Conservation (phyloP, 495 filamentous ascomycete species). For the Annulohypoxylon maeteangense region DNA sequence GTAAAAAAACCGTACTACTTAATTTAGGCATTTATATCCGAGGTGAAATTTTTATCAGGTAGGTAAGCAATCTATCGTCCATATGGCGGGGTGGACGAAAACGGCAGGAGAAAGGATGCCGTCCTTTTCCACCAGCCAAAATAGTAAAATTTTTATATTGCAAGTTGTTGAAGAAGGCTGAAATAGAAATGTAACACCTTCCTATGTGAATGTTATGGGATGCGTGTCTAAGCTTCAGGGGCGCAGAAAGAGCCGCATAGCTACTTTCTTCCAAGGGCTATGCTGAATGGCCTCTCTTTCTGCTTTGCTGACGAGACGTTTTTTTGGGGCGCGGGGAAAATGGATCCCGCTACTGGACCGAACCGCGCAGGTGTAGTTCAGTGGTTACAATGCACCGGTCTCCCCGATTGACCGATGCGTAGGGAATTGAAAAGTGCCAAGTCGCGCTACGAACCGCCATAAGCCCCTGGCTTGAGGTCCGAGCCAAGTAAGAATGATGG, state of each 20-base stretch:
- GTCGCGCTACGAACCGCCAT: constrained; percentile 1
- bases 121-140: not conserved
- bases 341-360: not conserved
- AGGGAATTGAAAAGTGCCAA: constrained; percentile 9
- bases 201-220: not conserved
- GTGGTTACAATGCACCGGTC: constrained; percentile 8
- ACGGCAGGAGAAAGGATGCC: not conserved
- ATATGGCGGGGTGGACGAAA: not conserved
- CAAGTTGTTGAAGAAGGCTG: not conserved
- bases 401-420: constrained; percentile 6
- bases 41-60: not conserved
- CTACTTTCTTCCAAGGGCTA: not conserved
- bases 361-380: not conserved
- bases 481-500: not conserved
- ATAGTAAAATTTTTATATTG: not conserved
- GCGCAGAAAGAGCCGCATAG: not conserved
- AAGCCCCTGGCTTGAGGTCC: constrained; percentile 3
- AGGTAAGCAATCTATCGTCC: not conserved
- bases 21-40: not conserved
- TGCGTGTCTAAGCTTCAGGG: not conserved
- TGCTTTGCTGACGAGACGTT: not conserved
- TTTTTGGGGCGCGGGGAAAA: not conserved
- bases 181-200: not conserved
- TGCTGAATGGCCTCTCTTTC: not conserved
- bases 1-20: not conserved